phyloP scores from a whole-genome alignment of 192 early-diverging fungal species.

The Backusella tarrabulga region DNA sequence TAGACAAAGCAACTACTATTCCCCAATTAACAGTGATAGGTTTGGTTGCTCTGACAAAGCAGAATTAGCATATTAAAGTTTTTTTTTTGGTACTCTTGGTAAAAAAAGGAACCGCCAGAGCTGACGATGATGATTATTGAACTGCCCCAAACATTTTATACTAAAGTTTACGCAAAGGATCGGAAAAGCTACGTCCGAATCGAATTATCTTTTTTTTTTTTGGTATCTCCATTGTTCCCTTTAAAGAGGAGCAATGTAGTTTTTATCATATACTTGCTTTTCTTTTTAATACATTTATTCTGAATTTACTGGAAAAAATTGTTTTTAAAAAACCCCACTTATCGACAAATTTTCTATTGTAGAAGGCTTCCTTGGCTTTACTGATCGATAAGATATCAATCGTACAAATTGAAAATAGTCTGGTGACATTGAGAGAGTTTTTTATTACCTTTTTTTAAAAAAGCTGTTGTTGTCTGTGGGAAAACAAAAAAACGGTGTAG shows the following conservation, averaged over 20 bases:
- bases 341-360: neutral
- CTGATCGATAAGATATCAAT: neutral
- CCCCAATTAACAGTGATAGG: too few species aligned
- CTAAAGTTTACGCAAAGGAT: too few species aligned
- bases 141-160: too few species aligned
- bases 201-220: too few species aligned
- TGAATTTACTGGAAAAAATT: neutral
- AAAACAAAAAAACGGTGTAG: neutral
- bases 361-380: neutral
- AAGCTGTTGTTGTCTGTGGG: neutral
- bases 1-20: too few species aligned
- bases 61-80: too few species aligned
- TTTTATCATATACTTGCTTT: neutral
- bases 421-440: too few species aligned
- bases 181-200: too few species aligned
- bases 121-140: too few species aligned
- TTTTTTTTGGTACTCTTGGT: too few species aligned
- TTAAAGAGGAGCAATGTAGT: neutral
- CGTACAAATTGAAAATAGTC: neutral
- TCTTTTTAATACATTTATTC: neutral
- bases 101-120: too few species aligned
- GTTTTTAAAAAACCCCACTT: neutral
- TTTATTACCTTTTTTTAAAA: neutral
- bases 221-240: neutral
- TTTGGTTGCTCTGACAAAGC: too few species aligned